phyloP scores from a whole-genome alignment of 805 yeast genomes.

The Cyberlindnera euphorbiiphila region DNA sequence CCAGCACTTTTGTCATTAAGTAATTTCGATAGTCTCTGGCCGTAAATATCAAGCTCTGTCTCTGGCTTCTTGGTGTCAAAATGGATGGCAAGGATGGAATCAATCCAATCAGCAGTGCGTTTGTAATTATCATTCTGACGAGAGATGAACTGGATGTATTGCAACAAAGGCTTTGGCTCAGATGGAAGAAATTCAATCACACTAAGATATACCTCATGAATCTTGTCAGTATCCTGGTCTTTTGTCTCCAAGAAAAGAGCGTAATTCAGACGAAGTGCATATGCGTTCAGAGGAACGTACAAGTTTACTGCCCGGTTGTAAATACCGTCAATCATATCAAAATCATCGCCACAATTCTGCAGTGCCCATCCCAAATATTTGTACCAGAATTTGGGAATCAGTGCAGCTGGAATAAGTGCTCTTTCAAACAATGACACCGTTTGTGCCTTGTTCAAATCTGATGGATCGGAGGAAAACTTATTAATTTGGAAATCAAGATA shows the following conservation, averaged over 20 bases:
- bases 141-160: slow-evolving; percentile 22
- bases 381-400: slow-evolving; percentile 61
- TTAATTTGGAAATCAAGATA: slow-evolving; percentile 57
- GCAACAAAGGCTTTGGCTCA: slow-evolving; percentile 20
- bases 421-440: slow-evolving; percentile 61
- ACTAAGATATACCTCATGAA: slow-evolving; percentile 23
- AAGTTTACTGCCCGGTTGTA: slow-evolving; percentile 50
- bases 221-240: slow-evolving; percentile 10
- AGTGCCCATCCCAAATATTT: slow-evolving; percentile 56
- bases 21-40: slow-evolving; percentile 28
- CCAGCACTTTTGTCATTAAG: slow-evolving; percentile 41
- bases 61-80: slow-evolving; percentile 11
- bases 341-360: slow-evolving; percentile 24
- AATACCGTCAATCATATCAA: slow-evolving; percentile 35
- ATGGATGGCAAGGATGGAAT: slow-evolving; percentile 21
- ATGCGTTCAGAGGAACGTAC: slow-evolving; percentile 30
- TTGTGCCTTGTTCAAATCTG: slow-evolving; percentile 19
- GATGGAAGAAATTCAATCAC: slow-evolving; percentile 12
- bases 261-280: slow-evolving; percentile 21
- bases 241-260: slow-evolving; percentile 21
- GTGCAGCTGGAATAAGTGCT: slow-evolving; percentile 65
- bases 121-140: slow-evolving; percentile 20
- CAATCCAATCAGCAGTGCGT: slow-evolving; percentile 25
- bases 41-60: slow-evolving; percentile 16
- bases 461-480: slow-evolving; percentile 25